Percentiles rank a stretch among this genome's conserved stretches.
Conservation (phyloP, 176 grass and related monocot species). For the Tillandsia fasciculata region DNA sequence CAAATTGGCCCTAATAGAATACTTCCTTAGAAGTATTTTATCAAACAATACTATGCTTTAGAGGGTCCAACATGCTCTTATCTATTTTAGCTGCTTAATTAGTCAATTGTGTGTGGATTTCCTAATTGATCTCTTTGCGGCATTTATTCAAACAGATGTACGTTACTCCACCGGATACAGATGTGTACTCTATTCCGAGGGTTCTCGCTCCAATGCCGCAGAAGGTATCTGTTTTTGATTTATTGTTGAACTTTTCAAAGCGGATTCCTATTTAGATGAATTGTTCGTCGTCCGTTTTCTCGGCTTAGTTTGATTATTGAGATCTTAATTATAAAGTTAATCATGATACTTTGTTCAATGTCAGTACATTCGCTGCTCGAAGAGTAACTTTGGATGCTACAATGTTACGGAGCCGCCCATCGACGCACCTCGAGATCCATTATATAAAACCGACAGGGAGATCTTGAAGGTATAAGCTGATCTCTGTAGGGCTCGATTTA, state of each 20-base stretch:
- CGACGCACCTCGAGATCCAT: conserved; percentile 47
- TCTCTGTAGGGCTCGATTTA: not conserved
- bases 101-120: not conserved
- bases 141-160: conserved; percentile 66
- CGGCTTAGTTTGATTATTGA: not conserved
- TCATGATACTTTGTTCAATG: conserved; percentile 19
- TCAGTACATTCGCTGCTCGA: conserved; percentile 55
- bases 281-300: too few relatives aligned
- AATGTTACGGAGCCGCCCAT: conserved; percentile 76
- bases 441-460: conserved; percentile 67
- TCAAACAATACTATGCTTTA: too few relatives aligned
- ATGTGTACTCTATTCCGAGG: conserved; percentile 81
- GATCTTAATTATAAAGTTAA: not conserved
- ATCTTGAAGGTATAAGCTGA: conserved; percentile 58
- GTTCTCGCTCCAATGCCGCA: conserved; percentile 70
- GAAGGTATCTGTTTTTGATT: conserved; percentile 33
- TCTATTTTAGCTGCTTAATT: too few relatives aligned
- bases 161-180: conserved; percentile 68
- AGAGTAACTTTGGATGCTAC: conserved; percentile 55
- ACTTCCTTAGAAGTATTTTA: too few relatives aligned
- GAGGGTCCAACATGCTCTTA: too few relatives aligned
- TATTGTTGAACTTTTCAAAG: too few relatives aligned
- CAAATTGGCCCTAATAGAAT: too few relatives aligned
- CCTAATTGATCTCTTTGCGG: conserved; percentile 3
- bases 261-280: too few relatives aligned